These are phyloP conservation scores for Patellifolia procumbens DNA, from an alignment of 179 eudicot genomes.

Conservation along the genomic window DNA sequence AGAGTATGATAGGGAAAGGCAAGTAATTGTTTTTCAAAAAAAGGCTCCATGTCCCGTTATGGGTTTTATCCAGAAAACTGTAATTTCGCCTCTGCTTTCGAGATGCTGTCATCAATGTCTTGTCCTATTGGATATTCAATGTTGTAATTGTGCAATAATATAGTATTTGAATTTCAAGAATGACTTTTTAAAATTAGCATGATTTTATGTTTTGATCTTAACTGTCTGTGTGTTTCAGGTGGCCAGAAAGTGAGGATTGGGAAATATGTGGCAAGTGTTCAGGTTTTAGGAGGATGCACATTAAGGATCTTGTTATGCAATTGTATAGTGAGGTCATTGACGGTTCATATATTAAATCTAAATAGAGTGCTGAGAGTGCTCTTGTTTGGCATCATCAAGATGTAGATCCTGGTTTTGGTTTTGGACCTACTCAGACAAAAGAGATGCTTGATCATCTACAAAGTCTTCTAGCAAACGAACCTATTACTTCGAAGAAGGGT, in stretches of 20 bases:
- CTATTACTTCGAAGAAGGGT: no score
- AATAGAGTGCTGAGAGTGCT: no score
- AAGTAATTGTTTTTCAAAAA: no score
- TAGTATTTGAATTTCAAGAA: neutral
- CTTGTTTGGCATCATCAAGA: no score
- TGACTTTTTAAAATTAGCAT: neutral
- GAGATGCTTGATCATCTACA: no score
- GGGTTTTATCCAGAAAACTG: neutral
- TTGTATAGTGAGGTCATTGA: conserved; percentile 74
- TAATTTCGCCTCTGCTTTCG: neutral
- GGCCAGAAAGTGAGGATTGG: conserved; percentile 67
- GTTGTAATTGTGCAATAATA: no score
- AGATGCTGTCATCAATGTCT: neutral
- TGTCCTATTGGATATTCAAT: no score
- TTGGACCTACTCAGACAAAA: no score
- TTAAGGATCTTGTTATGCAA: conserved; percentile 76
- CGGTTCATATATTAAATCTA: conserved; percentile 76
- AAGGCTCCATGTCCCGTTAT: no score
- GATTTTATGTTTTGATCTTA: neutral
- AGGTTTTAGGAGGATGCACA: conserved; percentile 72
- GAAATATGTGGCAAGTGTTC: conserved; percentile 50
- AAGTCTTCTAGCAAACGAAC: no score
- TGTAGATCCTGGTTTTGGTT: no score
- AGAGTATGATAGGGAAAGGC: no score
- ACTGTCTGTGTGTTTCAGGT: conserved; percentile 40